Base-by-base conservation (phyloP, 805 yeast genomes). In the Candida sonorensis region DNA sequence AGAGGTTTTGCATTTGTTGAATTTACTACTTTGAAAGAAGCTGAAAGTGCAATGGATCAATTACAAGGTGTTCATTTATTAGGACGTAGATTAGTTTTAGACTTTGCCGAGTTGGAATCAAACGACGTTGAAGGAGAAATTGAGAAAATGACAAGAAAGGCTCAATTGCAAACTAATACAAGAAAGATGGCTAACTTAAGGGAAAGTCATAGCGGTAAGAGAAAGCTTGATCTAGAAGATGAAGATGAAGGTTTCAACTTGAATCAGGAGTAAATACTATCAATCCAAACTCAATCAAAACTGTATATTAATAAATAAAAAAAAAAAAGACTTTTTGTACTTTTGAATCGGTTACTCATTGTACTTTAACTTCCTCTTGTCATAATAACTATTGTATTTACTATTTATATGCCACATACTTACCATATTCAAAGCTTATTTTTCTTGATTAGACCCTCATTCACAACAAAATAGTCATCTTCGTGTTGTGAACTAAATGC, bases 1-100 rank as follows among this genome's bases (percentile, higher is more conserved):
- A 77, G 98, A 55, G 98, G 98, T 55, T 92, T 92, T 66, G 98
- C 97, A 0, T 92, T 92, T 57, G 95, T 94, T 28, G 98, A 92
- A 61, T 92, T 82, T 53, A 66, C 82, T 9, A 64, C 92, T 25
- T 70, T 84, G 15, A 78, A 85, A 56, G 98, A 92, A 59, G 97
- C 98, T 1, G 95, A 82, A 54, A 76, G 69, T 52, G 98, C 97
- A 10, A 82, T 92, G 90, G 79, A 81, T 47, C 90, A 88, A 54
- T 71, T 92, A 42, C 82, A 80, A 54, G 98, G 98, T 39, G 96
- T 94, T 3, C 98, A 92, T 70, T 80, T 92, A 62, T 70, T 92
- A 31, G 98, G 98, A 21, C 81, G 98, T 64, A 73, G 96, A 44
- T 67, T 92, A 44, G 95, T 90, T 10, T 77, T 92, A 79, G 94